A percentile compares a stretch with the other conserved stretches of the same genome.
phyloP scores from a whole-genome alignment of 768 basidiomycete genomes.

The Pholiota microspora region DNA sequence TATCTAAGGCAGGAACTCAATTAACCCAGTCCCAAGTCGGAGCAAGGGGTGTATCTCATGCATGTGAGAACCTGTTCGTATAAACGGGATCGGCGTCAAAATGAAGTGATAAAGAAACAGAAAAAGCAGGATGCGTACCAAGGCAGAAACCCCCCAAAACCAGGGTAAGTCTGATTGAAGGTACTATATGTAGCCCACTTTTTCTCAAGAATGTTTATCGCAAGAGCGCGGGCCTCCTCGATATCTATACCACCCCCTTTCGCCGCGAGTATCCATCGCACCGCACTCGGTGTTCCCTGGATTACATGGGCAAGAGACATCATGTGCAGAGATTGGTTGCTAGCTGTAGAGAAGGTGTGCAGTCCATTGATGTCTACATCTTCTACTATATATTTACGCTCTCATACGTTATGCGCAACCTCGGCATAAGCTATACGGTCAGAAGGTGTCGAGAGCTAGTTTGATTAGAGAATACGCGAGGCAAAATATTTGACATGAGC shows the following conservation, averaged over 20 bases:
- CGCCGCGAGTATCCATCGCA: constrained; percentile 19
- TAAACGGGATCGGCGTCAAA: neutral
- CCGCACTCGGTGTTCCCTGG: constrained; percentile 18
- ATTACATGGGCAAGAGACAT: constrained; percentile 23
- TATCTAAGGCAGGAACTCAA: constrained; percentile 23
- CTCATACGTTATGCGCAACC: too few species aligned
- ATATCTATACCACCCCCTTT: constrained; percentile 13
- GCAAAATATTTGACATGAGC: too few species aligned
- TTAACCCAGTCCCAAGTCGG: constrained; percentile 25
- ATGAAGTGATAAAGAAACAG: neutral
- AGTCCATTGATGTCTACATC: constrained; percentile 19
- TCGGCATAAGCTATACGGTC: too few species aligned
- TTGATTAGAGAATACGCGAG: too few species aligned
- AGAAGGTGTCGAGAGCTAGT: too few species aligned
- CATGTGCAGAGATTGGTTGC: constrained; percentile 24
- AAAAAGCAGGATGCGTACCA: constrained; percentile 20
- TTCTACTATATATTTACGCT: too few species aligned
- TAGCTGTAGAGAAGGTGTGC: constrained; percentile 23
- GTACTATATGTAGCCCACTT: constrained; percentile 18
- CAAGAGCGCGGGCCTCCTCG: constrained; percentile 17
- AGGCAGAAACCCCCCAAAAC: constrained; percentile 25
- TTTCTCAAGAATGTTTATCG: constrained; percentile 15
- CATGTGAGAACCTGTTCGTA: constrained; percentile 16
- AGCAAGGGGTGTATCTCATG: constrained; percentile 14
- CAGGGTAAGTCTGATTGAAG: constrained; percentile 23